Percentiles rank a stretch among this genome's conserved stretches.
Conservation (phyloP, 2,329 filamentous ascomycete genomes). For the Stagonosporopsis tanaceti region DNA sequence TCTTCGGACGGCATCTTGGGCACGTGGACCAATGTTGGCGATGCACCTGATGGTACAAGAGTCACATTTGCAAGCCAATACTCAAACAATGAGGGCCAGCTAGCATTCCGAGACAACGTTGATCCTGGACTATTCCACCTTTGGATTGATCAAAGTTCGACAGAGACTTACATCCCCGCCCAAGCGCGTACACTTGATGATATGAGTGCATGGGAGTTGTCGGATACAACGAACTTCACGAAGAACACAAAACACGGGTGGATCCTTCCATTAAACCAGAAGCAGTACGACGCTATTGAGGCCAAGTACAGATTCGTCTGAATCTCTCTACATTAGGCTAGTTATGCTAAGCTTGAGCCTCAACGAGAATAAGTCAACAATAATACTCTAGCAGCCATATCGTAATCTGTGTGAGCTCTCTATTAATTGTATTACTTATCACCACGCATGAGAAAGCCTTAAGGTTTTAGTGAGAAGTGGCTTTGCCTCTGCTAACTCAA, state of each 20-base stretch:
- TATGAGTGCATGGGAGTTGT: conserved; percentile 12
- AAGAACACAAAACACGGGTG: conserved; percentile 15
- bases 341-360: too few species aligned
- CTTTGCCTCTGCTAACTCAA: too few species aligned
- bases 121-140: conserved; percentile 11
- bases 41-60: conserved; percentile 12
- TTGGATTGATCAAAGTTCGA: conserved; percentile 18
- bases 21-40: conserved; percentile 11
- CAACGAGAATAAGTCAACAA: too few species aligned
- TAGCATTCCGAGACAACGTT: conserved; percentile 9
- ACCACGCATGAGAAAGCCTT: too few species aligned
- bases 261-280: conserved; percentile 3
- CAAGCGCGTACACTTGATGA: conserved; percentile 17
- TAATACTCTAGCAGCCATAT: too few species aligned
- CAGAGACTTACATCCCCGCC: conserved; percentile 17
- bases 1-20: conserved; percentile 9
- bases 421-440: too few species aligned
- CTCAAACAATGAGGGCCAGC: conserved; percentile 18
- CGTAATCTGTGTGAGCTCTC: too few species aligned
- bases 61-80: conserved; percentile 12
- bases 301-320: conserved; percentile 7
- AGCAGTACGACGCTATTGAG: conserved; percentile 6
- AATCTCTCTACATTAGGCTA: not conserved
- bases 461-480: too few species aligned
- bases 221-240: conserved; percentile 10